phyloP scores from a whole-genome alignment of 1,139 yeast genomes.

The Candida gigantensis region DNA sequence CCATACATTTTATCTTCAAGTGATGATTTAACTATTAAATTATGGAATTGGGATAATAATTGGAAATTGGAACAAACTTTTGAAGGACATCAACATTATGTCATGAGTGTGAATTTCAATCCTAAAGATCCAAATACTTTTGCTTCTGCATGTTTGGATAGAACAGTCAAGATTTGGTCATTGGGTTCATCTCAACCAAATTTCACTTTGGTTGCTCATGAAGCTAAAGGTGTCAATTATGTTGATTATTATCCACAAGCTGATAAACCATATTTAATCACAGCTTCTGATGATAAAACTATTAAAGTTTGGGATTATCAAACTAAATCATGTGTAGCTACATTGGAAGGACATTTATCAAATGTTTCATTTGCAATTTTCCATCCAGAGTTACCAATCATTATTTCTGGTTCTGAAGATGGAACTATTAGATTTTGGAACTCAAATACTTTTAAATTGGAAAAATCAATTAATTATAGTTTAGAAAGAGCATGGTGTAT shows the following conservation, averaged over 20 bases:
- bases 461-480: conserved; percentile 86
- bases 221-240: conserved; percentile 88
- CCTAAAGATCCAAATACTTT: conserved; percentile 97
- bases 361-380: conserved; percentile 96
- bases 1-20: conserved; percentile 87
- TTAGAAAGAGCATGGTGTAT: conserved; percentile 98
- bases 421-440: conserved; percentile 81
- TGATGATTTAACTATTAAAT: conserved; percentile 86
- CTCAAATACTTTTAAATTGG: conserved; percentile 77
- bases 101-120: conserved; percentile 91
- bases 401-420: conserved; percentile 81
- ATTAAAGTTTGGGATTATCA: conserved; percentile 97
- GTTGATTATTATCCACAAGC: conserved; percentile 97
- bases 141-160: conserved; percentile 95
- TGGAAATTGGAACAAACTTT: conserved; percentile 91
- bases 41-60: conserved; percentile 96
- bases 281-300: conserved; percentile 90
- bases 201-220: conserved; percentile 89
- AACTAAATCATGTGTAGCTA: conserved; percentile 93
- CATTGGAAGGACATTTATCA: conserved; percentile 88
- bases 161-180: conserved; percentile 97
- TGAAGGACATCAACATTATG: conserved; percentile 95
- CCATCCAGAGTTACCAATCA: conserved; percentile 93
- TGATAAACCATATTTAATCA: conserved; percentile 92
- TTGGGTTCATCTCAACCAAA: conserved; percentile 88